These are phyloP conservation scores for Cladosporium sp. DNA, from an alignment of 2,329 filamentous ascomycete genomes.

Conservation along the genomic window DNA sequence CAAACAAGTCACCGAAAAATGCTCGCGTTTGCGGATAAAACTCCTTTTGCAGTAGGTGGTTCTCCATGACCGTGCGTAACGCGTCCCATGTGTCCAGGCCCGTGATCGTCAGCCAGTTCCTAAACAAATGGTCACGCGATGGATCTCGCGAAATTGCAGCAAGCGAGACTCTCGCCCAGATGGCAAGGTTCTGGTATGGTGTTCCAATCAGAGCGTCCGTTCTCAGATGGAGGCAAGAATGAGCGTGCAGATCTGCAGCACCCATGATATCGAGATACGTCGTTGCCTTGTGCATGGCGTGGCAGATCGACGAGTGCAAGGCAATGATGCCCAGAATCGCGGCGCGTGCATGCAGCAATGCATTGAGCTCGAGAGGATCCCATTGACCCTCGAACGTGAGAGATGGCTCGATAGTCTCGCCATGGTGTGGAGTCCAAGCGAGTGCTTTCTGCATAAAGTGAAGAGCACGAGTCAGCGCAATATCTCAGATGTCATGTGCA, in stretches of 20 bases:
- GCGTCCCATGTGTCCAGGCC: constrained; percentile 20
- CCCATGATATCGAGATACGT: constrained; percentile 24
- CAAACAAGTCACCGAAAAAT: neutral
- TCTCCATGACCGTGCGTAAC: constrained; percentile 16
- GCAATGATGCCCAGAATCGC: constrained; percentile 17
- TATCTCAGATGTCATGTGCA: neutral
- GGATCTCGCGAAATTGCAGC: constrained; percentile 30
- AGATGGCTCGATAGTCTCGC: constrained; percentile 20
- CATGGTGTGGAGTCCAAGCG: constrained; percentile 30
- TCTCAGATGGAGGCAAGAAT: constrained; percentile 27
- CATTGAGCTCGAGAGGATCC: constrained; percentile 26
- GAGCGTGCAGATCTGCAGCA: constrained; percentile 21
- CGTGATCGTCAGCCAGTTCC: constrained; percentile 12
- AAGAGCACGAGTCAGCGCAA: neutral
- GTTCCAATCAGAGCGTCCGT: constrained; percentile 28
- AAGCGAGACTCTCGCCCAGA: constrained; percentile 29
- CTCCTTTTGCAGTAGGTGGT: constrained; percentile 16
- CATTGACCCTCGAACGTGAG: constrained; percentile 24
- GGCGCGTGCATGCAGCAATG: constrained; percentile 28
- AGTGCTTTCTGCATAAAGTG: constrained; percentile 22
- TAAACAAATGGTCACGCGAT: constrained; percentile 20
- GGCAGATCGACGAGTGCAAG: constrained; percentile 24
- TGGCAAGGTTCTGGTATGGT: constrained; percentile 27
- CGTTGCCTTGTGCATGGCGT: constrained; percentile 20
- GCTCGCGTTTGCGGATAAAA: neutral